Conservation (phyloP, 495 filamentous ascomycete genomes). For the Elasticomyces elasticus region DNA sequence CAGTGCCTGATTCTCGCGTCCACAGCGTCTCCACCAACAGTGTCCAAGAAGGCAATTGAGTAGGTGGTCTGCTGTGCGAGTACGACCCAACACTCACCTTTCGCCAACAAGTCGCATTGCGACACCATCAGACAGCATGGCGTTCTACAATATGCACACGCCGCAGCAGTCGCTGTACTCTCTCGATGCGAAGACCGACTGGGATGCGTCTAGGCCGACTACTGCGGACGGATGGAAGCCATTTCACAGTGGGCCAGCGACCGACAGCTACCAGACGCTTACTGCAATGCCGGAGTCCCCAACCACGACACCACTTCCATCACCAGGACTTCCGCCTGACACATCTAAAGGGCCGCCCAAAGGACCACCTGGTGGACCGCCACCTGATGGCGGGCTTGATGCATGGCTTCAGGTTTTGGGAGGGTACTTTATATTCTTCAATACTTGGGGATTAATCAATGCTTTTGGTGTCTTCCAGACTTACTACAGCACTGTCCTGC, state of each 20-base stretch:
- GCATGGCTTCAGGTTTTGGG: slow-evolving; percentile 59
- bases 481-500: slow-evolving; percentile 27
- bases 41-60: too few relatives aligned
- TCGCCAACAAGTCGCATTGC: neutral
- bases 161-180: neutral
- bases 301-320: neutral
- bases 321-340: neutral
- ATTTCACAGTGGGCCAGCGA: neutral
- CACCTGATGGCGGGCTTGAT: slow-evolving; percentile 49
- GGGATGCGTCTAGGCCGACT: neutral
- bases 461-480: slow-evolving; percentile 31
- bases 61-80: too few relatives aligned
- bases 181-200: neutral
- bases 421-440: slow-evolving; percentile 56
- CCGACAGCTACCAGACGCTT: neutral
- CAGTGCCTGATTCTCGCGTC: too few relatives aligned
- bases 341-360: slow-evolving; percentile 6
- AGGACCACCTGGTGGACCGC: slow-evolving; percentile 6
- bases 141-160: slow-evolving; percentile 1
- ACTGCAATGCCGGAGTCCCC: neutral
- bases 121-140: neutral
- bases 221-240: neutral
- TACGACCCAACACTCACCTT: neutral
- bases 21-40: too few relatives aligned
- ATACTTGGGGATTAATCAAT: slow-evolving; percentile 47